Evolutionary conservation across 2,329 filamentous ascomycete genomes (phyloP), one percentile per base, ranked within the genome.

Genomic region (Cercospora nicotianae): DNA sequence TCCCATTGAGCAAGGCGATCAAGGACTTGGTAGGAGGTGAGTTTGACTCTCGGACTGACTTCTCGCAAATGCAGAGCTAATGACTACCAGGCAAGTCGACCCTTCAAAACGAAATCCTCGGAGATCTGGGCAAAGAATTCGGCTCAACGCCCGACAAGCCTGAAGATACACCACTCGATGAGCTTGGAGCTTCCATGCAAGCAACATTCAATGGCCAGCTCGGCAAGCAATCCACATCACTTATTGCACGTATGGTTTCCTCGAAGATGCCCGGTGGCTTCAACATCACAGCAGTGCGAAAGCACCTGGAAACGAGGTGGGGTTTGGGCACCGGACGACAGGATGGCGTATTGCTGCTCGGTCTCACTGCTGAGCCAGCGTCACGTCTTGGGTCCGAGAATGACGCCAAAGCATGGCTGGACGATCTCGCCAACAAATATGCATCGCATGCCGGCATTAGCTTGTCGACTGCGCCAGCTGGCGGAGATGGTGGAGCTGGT

Each of bases 191-290:
- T 64, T 86, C 95, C 8, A 97, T 99, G 91, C 95, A 99, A 83
- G 90, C 92, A 58, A 98, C 94, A n/a, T 99, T 99, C 83, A 95
- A 97, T 82, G 95, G 95, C 75, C 94, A 97, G 83, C 89, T 99
- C 69, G 95, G 95, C 80, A 99, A 99, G 83, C 94, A 97, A 75
- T 96, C 95, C 0, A 91, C 92, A 64, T 96, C 94, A 2, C 87
- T 99, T 66, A 91, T 99, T 79, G 95, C 95, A 60, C 91, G 95
- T 74, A 85, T 99, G 79, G 95, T 99, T 53, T 98, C 95, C 1
- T 97, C 95, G 31, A 99, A 99, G 84, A 99, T 99, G 95, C 95
- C 95, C 59, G 95, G 94, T 83, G 95, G 95, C 70, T 99, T 99
- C 88, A 99, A 98, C 80, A 98, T 98, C 80, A 98, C 94, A 77